Evolutionary conservation across 2,329 filamentous ascomycete genomes (phyloP).

Genomic region (Trichoderma breve): DNA sequence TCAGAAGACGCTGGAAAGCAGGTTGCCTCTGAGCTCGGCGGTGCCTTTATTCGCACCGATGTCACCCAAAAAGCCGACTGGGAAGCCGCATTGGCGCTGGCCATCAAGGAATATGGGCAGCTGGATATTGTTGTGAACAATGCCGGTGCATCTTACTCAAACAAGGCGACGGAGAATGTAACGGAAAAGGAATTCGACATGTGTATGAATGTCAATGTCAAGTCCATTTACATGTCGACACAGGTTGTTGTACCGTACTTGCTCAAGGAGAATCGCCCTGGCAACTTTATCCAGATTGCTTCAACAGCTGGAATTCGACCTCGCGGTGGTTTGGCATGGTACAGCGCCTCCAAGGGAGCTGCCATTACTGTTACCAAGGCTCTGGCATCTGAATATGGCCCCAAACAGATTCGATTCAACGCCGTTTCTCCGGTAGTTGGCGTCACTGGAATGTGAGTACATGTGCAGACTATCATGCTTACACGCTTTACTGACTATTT

Average conservation of each 20-base stretch:
- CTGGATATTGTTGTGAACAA: conserved; percentile 63
- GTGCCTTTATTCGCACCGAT: conserved; percentile 45
- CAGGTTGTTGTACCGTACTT: conserved; percentile 61
- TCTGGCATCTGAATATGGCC: conserved; percentile 70
- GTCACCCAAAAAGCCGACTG: conserved; percentile 54
- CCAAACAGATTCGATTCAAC: conserved; percentile 71
- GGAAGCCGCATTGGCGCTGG: conserved; percentile 47
- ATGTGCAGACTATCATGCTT: rapidly evolving
- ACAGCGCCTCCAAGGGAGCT: conserved; percentile 67
- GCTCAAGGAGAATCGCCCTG: conserved; percentile 54
- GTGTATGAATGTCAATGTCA: conserved; percentile 68
- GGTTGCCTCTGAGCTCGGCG: conserved; percentile 45
- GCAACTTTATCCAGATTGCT: conserved; percentile 64
- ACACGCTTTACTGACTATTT: not conserved
- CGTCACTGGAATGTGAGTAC: conserved; percentile 57
- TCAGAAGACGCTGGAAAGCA: conserved; percentile 50
- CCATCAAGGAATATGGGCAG: conserved; percentile 46
- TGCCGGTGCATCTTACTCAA: conserved; percentile 56
- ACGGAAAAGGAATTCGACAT: conserved; percentile 65
- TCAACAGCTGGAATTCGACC: conserved; percentile 61
- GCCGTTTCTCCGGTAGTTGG: conserved; percentile 67
- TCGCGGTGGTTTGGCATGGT: conserved; percentile 64
- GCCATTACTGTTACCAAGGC: conserved; percentile 57
- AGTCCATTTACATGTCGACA: conserved; percentile 61
- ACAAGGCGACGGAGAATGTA: conserved; percentile 62